A percentile compares a stretch with the other conserved stretches of the same genome.
Evolutionary conservation across 495 filamentous ascomycete genomes (phyloP).

Genomic region (Bryoglossum gracile): DNA sequence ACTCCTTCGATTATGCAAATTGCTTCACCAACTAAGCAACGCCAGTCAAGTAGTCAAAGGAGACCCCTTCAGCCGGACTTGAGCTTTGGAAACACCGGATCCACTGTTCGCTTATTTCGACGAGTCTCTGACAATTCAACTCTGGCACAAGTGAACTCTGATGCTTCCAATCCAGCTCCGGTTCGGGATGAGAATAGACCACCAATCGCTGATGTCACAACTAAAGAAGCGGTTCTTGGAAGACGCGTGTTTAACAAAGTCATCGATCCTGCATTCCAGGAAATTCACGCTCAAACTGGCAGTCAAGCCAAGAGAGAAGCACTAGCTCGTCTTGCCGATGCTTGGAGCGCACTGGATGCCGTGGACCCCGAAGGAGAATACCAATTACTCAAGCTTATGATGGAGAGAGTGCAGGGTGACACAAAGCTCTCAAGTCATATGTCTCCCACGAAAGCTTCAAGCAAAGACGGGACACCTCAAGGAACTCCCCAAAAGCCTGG

Average conservation of each 20-base stretch:
- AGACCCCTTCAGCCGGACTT: constrained; percentile 76
- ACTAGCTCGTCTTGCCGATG: constrained; percentile 69
- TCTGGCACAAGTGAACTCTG: constrained; percentile 17
- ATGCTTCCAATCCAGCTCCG: constrained; percentile 8
- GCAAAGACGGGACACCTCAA: constrained; percentile 26
- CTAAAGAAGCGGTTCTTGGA: constrained; percentile 75
- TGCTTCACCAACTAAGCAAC: constrained; percentile 29
- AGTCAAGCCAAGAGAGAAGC: constrained; percentile 71
- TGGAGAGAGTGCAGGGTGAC: constrained; percentile 35
- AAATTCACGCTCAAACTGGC: constrained; percentile 72
- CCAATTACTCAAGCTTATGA: constrained; percentile 56
- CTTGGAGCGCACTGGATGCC: constrained; percentile 75
- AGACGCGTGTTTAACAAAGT: constrained; percentile 71
- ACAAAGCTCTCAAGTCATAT: constrained; percentile 44
- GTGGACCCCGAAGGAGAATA: constrained; percentile 89
- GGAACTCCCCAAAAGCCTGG: constrained; percentile 21
- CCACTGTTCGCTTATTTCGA: constrained; percentile 83
- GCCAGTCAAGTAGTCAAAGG: constrained; percentile 45
- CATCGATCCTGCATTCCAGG: constrained; percentile 73
- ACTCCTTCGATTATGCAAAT: constrained; percentile 47
- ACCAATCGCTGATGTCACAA: constrained; percentile 40
- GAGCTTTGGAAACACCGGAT: constrained; percentile 84
- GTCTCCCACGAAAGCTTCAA: constrained; percentile 30
- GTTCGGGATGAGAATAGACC: constrained; percentile 25
- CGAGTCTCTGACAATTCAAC: constrained; percentile 68